Evolutionary conservation across 768 basidiomycete species (phyloP).

Genomic region (Gymnopilus dilepis): DNA sequence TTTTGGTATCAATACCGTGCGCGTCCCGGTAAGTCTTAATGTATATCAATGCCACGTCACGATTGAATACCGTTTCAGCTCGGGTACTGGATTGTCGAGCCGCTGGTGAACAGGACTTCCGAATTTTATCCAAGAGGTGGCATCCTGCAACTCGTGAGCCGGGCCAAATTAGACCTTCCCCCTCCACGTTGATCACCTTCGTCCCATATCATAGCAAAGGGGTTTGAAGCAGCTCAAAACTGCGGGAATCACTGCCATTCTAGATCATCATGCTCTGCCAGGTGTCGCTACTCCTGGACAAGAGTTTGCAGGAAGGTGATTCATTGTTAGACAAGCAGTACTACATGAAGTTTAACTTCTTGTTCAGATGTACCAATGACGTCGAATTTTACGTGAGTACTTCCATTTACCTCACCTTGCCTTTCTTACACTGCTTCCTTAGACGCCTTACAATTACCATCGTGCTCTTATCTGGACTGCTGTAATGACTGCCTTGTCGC

Average conservation of each 20-base stretch:
- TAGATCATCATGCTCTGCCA: constrained; percentile 72
- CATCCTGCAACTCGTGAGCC: constrained; percentile 60
- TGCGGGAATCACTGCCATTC: constrained; percentile 69
- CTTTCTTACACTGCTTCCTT: neutral
- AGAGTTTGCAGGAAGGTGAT: constrained; percentile 71
- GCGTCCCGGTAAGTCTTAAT: constrained; percentile 63
- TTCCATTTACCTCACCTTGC: neutral
- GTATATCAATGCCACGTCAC: neutral
- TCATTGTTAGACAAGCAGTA: no score
- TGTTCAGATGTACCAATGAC: constrained; percentile 62
- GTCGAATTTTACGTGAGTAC: constrained; percentile 73
- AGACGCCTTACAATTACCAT: constrained; percentile 76
- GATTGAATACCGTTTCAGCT: constrained; percentile 46
- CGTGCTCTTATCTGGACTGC: constrained; percentile 83
- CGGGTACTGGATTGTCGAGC: constrained; percentile 84
- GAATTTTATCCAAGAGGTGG: constrained; percentile 79
- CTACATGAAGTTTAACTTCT: neutral
- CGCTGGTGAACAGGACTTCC: constrained; percentile 60
- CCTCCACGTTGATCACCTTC: neutral
- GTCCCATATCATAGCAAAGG: constrained; percentile 48
- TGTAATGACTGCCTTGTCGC: constrained; percentile 76
- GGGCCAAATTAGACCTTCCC: neutral
- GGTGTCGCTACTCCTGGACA: constrained; percentile 69
- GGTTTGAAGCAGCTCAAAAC: constrained; percentile 63
- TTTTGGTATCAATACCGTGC: constrained; percentile 75